phyloP scores from a whole-genome alignment of 148 eudicot genomes.

The Persicaria tinctoria region DNA sequence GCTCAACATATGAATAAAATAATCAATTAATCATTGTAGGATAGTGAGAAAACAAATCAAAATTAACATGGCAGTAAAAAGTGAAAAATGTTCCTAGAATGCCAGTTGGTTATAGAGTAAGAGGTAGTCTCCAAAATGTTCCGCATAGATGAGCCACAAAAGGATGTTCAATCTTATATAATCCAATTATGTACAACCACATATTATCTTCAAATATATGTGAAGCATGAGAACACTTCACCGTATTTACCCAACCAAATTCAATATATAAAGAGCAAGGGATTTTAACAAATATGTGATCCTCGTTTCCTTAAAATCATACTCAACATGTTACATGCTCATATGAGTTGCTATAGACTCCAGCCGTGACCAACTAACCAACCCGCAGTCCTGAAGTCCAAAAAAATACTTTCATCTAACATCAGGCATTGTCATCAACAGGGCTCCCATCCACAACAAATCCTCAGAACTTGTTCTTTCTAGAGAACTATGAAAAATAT shows the following conservation, averaged over 20 bases:
- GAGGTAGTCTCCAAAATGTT: not conserved
- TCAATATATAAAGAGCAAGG: not conserved
- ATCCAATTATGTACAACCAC: not conserved
- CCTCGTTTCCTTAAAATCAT: not conserved
- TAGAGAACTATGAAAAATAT: too few relatives aligned
- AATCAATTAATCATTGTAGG: not conserved
- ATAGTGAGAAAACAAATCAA: not conserved
- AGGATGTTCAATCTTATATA: not conserved
- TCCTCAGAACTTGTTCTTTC: not conserved
- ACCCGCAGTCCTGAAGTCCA: not conserved
- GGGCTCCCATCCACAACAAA: too few relatives aligned
- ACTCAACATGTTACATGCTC: not conserved
- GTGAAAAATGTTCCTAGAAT: not conserved
- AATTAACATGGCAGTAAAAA: not conserved
- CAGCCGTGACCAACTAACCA: not conserved
- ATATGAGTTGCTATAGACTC: not conserved
- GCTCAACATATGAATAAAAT: conserved; percentile 12
- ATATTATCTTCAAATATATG: not conserved
- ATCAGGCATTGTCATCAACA: not conserved
- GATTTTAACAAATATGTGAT: not conserved
- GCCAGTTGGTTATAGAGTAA: not conserved
- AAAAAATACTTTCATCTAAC: too few relatives aligned
- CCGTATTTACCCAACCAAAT: not conserved
- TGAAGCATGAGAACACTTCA: not conserved
- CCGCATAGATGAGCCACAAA: not conserved